A percentile compares a stretch with the other conserved stretches of the same genome.
These are phyloP conservation scores for Puccinia polysora DNA, from an alignment of 1,284 basidiomycete species.

Conservation along the genomic window DNA sequence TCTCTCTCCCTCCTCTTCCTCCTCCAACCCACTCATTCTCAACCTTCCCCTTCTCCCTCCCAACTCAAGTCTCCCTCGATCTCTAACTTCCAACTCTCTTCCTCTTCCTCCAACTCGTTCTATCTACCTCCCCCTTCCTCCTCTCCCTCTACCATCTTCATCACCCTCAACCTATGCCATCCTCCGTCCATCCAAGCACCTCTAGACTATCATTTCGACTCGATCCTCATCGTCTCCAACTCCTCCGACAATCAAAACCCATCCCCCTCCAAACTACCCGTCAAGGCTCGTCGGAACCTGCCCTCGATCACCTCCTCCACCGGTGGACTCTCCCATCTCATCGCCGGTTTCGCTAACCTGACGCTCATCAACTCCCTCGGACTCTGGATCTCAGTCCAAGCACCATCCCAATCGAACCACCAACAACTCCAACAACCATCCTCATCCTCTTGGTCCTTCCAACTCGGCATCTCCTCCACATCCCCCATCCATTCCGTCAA, in stretches of 20 bases:
- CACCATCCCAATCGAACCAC: neutral
- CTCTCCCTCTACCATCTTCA: neutral
- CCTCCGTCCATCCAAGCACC: neutral
- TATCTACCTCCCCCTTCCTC: neutral
- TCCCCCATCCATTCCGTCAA: neutral
- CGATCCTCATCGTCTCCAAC: conserved; percentile 37
- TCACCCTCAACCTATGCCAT: conserved; percentile 7
- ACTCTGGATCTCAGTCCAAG: conserved; percentile 3
- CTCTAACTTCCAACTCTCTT: too few relatives aligned
- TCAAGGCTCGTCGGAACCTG: neutral
- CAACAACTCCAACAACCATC: too few relatives aligned
- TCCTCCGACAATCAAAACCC: conserved; percentile 21
- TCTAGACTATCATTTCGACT: neutral
- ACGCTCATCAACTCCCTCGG: conserved; percentile 30
- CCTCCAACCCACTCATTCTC: too few relatives aligned
- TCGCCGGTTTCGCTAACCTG: conserved; percentile 6
- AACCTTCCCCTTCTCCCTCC: too few relatives aligned
- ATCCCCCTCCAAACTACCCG: neutral
- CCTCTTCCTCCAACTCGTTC: too few relatives aligned
- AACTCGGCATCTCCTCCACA: conserved; percentile 2
- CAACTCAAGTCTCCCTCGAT: too few relatives aligned
- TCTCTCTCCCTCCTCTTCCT: too few relatives aligned
- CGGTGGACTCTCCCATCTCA: neutral
- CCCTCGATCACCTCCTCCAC: conserved; percentile 2
- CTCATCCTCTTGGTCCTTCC: conserved; percentile 16